Base-by-base conservation (phyloP, 441 rosid genomes). In the Isatis lusitanica region DNA sequence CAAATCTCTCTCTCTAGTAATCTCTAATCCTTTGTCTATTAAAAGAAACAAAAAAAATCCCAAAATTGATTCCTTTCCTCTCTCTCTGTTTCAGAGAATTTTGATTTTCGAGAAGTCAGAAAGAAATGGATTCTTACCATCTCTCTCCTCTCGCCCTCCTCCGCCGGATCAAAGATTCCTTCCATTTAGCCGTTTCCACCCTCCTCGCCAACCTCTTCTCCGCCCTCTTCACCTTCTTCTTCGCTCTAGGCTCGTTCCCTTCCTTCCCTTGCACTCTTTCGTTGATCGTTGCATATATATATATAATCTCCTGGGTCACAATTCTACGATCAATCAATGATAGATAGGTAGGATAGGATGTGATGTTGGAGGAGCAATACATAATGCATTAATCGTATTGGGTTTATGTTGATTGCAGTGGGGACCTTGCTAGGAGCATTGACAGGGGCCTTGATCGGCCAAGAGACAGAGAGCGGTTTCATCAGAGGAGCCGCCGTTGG, bases 391-490 rank as follows among this genome's bases (percentile, higher is more conserved):
- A 6, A 55, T 30, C 1, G 5, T 57, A 1, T 51, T 31, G 35
- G 11, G 4, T 50, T 47, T 46, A n/a, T 1, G 26, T 9, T 57
- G 38, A 12, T 59, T 61, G 31, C 85, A 94, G 98, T 92, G 62
- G 98, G 98, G 63, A 89, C 96, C 30, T 82, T 94, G 86, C 83
- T 92, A 67, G 98, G 98, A 66, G 96, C 98, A 64, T 78, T 94
- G 86, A 92, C 98, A 0, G 98, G 98, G 46, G 98, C 98, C 82
- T 80, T 94, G 84, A 94, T 94, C 60, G 98, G 98, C 61, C 98
- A 94, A 82, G 99, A 92, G 80, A 94, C 98, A 0, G 99, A 94
- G 81, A 89, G 97, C 81, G 99, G 99, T 12, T 92, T 94, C 74
- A 86, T 94, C 56, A 78, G 99, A 79, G 99, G 99, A 57, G 99